Evolutionary conservation across 2,329 filamentous ascomycete genomes (phyloP).

Genomic region (Neospermospora avenae): DNA sequence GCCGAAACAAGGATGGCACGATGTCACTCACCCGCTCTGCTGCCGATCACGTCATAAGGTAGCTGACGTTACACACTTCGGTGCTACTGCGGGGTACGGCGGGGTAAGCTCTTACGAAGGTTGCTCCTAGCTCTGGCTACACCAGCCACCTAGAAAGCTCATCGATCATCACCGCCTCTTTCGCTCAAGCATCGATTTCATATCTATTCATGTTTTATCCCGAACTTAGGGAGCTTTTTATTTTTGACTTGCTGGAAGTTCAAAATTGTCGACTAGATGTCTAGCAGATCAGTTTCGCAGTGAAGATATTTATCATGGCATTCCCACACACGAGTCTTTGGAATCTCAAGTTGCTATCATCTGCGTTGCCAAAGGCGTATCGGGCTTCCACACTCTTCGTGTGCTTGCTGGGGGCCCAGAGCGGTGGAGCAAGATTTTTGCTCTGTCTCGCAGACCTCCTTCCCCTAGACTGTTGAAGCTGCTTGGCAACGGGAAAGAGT

Average conservation of each 20-base stretch:
- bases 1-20: too few species aligned
- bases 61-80: neutral
- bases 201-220: neutral
- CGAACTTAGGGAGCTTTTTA: neutral
- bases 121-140: neutral
- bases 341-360: neutral
- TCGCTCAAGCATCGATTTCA: neutral
- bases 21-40: too few species aligned
- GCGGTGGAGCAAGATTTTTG: neutral
- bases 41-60: too few species aligned
- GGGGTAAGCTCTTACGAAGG: neutral
- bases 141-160: neutral
- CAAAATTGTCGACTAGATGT: neutral
- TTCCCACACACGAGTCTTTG: neutral
- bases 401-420: neutral
- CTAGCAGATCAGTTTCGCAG: neutral
- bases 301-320: neutral
- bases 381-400: neutral
- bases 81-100: neutral
- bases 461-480: neutral
- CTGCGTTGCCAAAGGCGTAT: neutral
- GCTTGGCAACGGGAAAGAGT: neutral
- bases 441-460: neutral
- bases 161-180: neutral
- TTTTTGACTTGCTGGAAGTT: neutral